phyloP scores from a whole-genome alignment of 176 grass and related monocot species.

The Chrysopogon serrulatus region DNA sequence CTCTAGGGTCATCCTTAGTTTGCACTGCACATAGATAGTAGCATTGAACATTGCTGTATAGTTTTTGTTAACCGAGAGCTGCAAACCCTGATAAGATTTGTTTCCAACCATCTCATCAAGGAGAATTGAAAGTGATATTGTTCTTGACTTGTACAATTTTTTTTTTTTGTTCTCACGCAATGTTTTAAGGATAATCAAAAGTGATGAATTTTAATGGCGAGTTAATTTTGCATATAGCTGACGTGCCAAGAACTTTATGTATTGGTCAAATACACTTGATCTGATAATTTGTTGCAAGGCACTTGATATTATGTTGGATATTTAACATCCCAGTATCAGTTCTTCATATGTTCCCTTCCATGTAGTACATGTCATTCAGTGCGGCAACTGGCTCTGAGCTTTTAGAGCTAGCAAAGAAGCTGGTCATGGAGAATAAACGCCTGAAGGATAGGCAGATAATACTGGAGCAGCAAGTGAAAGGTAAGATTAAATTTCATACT shows the following conservation, averaged over 20 bases:
- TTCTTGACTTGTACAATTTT: neutral
- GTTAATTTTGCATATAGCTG: neutral
- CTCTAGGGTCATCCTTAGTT: neutral
- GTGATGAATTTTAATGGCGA: neutral
- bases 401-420: neutral
- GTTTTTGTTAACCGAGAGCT: neutral
- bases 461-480: neutral
- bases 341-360: neutral
- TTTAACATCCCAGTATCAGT: neutral
- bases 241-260: neutral
- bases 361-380: neutral
- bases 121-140: neutral
- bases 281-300: neutral
- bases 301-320: neutral
- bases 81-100: neutral
- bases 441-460: neutral
- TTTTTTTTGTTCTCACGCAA: neutral
- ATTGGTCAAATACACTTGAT: neutral
- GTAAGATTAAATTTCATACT: neutral
- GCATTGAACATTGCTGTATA: neutral
- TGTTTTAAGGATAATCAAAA: neutral
- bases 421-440: neutral
- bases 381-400: neutral
- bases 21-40: neutral
- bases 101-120: neutral